Percentiles rank a stretch among this genome's conserved stretches.
Conservation (phyloP, 352 stramenopile genomes). For the Globisporangium apiculatum region DNA sequence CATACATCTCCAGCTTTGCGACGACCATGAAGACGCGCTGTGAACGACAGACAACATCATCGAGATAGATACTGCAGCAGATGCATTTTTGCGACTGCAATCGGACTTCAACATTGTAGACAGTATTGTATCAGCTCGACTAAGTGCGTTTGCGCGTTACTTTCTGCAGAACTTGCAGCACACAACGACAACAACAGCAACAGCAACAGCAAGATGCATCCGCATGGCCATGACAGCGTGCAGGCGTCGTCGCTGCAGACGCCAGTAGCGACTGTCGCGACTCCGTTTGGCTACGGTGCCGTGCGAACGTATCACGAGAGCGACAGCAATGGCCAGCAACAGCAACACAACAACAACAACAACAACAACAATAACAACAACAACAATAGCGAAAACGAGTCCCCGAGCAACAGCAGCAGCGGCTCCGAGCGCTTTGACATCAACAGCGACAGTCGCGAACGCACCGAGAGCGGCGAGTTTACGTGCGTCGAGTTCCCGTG, state of each 20-base stretch:
- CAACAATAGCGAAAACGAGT: not conserved
- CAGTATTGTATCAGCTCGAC: constrained; percentile 1
- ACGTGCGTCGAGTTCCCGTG: constrained; percentile 67
- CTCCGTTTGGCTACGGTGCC: constrained; percentile 63
- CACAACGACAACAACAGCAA: constrained; percentile 11
- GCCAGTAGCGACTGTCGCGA: constrained; percentile 34
- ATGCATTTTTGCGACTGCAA: too few relatives aligned
- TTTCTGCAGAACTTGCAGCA: constrained; percentile 5
- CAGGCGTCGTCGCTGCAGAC: not conserved
- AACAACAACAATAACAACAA: not conserved
- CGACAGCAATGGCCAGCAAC: not conserved
- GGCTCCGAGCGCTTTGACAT: constrained; percentile 3
- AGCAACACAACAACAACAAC: not conserved
- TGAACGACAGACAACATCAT: too few relatives aligned
- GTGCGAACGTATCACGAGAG: constrained; percentile 23
- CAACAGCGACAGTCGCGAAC: constrained; percentile 8
- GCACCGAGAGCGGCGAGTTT: constrained; percentile 24
- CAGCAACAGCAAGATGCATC: constrained; percentile 13
- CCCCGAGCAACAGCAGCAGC: not conserved
- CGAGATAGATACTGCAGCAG: too few relatives aligned
- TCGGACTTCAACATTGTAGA: too few relatives aligned
- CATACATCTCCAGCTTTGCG: too few relatives aligned
- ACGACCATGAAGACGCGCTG: too few relatives aligned
- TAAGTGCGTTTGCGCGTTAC: not conserved
- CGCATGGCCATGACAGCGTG: constrained; percentile 12